A percentile compares a stretch with the other conserved stretches of the same genome.
phyloP scores from a whole-genome alignment of 805 yeast genomes.

The Zygosaccharomyces lentus region DNA sequence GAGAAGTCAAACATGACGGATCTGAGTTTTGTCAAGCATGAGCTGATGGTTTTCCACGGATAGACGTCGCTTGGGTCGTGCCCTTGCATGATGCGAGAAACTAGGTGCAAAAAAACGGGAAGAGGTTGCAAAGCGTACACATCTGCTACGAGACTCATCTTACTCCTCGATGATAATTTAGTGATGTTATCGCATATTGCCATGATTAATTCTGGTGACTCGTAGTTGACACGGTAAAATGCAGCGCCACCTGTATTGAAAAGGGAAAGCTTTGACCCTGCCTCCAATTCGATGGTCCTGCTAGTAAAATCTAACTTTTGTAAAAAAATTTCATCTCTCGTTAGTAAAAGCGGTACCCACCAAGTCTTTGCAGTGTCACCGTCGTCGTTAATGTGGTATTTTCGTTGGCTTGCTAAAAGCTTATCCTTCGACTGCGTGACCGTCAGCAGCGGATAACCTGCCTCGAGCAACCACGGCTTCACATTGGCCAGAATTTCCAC shows the following conservation, averaged over 20 bases:
- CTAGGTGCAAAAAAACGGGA: conserved; percentile 31
- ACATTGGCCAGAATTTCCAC: conserved; percentile 55
- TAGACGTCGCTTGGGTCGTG: conserved; percentile 23
- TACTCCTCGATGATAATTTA: conserved; percentile 43
- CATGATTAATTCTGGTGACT: conserved; percentile 38
- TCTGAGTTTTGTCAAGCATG: conserved; percentile 11
- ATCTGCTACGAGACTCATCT: conserved; percentile 54
- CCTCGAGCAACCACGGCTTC: conserved; percentile 66
- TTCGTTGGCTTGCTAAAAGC: not conserved
- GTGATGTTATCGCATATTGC: conserved; percentile 40
- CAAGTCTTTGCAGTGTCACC: conserved; percentile 29
- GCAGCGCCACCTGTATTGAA: conserved; percentile 50
- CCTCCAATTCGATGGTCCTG: conserved; percentile 16
- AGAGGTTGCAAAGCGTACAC: conserved; percentile 46
- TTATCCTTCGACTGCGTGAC: conserved; percentile 29
- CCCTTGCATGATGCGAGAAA: conserved; percentile 3
- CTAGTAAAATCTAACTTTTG: not conserved
- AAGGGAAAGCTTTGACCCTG: conserved; percentile 32
- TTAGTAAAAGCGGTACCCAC: conserved; percentile 52
- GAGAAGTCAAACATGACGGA: conserved; percentile 13
- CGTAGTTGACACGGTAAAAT: conserved; percentile 52
- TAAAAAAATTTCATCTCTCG: conserved; percentile 3
- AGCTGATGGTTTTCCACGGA: conserved; percentile 41
- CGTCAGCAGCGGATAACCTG: conserved; percentile 58
- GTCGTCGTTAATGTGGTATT: not conserved